Percentiles rank a stretch among this genome's conserved stretches.
Conservation (phyloP, 768 basidiomycete species). For the Tylopilus sp. region DNA sequence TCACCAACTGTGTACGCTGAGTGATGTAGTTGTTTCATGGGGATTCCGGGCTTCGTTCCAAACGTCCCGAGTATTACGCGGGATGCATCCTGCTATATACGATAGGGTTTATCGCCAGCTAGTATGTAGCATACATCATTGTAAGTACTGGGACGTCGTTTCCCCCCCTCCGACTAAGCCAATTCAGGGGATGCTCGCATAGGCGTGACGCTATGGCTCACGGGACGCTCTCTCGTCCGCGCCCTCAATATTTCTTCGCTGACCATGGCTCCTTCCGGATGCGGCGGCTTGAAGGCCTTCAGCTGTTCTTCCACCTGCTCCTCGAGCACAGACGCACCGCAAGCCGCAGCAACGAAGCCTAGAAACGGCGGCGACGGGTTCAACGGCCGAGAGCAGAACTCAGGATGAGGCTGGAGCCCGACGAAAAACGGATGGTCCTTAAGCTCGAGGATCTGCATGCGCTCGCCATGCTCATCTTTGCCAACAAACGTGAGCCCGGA, state of each 20-base stretch:
- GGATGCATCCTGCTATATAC: not conserved
- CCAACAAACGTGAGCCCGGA: constrained; percentile 80
- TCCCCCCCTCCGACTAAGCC: constrained; percentile 9
- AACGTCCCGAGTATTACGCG: not conserved
- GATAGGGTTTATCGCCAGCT: not conserved
- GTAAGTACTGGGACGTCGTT: not conserved
- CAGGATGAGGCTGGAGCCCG: constrained; percentile 94
- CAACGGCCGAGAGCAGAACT: constrained; percentile 96
- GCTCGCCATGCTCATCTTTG: constrained; percentile 92
- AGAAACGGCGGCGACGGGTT: constrained; percentile 98
- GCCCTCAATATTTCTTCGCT: constrained; percentile 55
- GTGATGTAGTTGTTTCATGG: not conserved
- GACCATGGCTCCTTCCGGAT: constrained; percentile 73
- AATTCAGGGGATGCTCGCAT: constrained; percentile 20
- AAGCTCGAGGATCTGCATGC: constrained; percentile 96
- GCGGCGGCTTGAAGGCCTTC: constrained; percentile 63
- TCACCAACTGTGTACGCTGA: not conserved
- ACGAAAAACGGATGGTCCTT: constrained; percentile 91
- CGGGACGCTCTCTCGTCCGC: constrained; percentile 29
- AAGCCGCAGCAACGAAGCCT: constrained; percentile 87
- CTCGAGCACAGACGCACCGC: constrained; percentile 49
- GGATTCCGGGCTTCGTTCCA: not conserved
- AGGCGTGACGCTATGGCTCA: constrained; percentile 22
- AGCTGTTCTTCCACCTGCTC: constrained; percentile 73
- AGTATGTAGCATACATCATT: not conserved